phyloP scores from a whole-genome alignment of 495 filamentous ascomycete species.

The Neurospora pannonica region DNA sequence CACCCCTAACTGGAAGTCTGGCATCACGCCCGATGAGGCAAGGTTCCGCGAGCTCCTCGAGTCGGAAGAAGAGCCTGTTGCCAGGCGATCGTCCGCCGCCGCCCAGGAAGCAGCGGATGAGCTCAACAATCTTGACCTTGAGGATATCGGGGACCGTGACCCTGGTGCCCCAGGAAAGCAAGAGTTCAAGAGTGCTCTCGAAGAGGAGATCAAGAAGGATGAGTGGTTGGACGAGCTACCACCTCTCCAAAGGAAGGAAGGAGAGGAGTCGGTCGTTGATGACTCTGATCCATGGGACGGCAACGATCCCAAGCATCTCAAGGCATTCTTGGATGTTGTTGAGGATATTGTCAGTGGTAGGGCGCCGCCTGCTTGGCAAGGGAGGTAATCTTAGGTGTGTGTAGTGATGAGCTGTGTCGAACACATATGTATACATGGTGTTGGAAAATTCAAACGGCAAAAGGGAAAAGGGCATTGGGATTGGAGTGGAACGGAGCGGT shows the following conservation, averaged over 20 bases:
- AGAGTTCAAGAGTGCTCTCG: neutral
- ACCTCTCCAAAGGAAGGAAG: neutral
- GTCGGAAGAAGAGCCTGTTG: neutral
- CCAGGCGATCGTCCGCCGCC: neutral
- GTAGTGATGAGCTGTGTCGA: neutral
- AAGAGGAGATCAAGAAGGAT: neutral
- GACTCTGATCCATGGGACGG: neutral
- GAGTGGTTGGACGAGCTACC: neutral
- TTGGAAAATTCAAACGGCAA: neutral
- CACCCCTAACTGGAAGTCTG: neutral
- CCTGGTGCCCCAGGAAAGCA: neutral
- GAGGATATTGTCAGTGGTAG: neutral
- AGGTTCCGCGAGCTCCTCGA: neutral
- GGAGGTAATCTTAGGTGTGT: neutral
- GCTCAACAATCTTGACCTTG: neutral
- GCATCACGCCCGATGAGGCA: neutral
- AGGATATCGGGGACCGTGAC: neutral
- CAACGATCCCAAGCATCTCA: neutral
- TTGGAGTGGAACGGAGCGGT: neutral
- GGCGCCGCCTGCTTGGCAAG: neutral
- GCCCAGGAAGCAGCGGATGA: neutral
- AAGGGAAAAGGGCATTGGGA: neutral
- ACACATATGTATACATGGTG: neutral
- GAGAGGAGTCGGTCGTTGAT: neutral
- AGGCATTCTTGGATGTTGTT: neutral